Base-by-base conservation (phyloP, 192 early-diverging fungal genomes). In the Phycomyces blakesleeanus region DNA sequence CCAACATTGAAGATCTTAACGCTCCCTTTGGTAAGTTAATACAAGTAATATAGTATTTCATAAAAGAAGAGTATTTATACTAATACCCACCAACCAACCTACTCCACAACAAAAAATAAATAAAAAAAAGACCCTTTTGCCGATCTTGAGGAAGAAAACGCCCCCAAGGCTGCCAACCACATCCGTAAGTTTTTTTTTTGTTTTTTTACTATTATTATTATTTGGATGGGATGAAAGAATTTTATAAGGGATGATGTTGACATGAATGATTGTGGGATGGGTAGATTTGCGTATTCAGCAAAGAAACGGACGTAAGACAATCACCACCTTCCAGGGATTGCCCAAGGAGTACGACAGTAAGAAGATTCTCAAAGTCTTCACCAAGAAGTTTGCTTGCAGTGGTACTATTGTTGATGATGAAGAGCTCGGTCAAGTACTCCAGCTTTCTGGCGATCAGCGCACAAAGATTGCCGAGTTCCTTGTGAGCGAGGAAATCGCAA, bases 261-360 rank as follows among this genome's bases (percentile, higher is more conserved):
- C 29, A 54, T 34, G n/a, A n/a, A n/a, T 54, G 0, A 39, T 16
- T 18, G 10, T 5, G 20, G 38, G 12, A 26, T 20, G 20, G 0
- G 25, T 41, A 98, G 96, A 98, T 78, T 91, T 98, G 68, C 93
- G 96, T 76, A 89, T 98, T 65, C 94, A 95, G 76, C 93, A 93
- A 75, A 89, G 94, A 68, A 95, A 94, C 79, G 94, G 94, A 64
- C 86, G 91, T 74, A 98, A 98, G 84, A 95, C 93, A 50, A 75
- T 95, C 64, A 97, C 96, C 16, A 96, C 96, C 42, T 83, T 98
- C 56, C 91, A 93, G 72, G 96, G 96, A 40, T 81, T 98, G 29
- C 86, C 91, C 40, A 77, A 76, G 24, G 87, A 90, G 60, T 83
- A 93, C 63, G 93, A 96, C 74, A 81, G 84, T 68, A 95, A 96